Conservation (phyloP, 305 asterid genomes). For the Coffea humblotiana region DNA sequence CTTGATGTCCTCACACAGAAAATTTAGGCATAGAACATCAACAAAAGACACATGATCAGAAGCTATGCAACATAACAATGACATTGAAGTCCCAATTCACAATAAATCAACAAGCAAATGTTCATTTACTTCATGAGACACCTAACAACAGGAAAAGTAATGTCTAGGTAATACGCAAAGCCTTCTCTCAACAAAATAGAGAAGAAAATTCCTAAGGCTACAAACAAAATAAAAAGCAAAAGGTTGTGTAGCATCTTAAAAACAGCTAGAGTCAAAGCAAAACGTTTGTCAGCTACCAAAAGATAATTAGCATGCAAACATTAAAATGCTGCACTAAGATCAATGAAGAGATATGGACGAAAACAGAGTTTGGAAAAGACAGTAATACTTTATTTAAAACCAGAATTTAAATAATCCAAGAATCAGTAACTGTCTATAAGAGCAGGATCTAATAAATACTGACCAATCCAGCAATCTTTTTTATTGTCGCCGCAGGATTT, state of each 20-base stretch:
- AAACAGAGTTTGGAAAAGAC: neutral
- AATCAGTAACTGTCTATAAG: neutral
- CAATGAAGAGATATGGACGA: neutral
- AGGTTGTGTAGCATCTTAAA: neutral
- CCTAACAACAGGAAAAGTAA: neutral
- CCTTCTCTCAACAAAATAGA: neutral
- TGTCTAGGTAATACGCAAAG: neutral
- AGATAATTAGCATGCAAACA: neutral
- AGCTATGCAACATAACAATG: neutral
- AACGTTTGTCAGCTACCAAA: neutral
- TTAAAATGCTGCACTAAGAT: neutral
- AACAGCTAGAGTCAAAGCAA: neutral
- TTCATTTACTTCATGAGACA: neutral
- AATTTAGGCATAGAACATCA: neutral
- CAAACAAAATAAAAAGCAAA: neutral
- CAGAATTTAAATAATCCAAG: neutral
- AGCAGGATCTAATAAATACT: constrained; percentile 31
- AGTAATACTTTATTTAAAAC: neutral
- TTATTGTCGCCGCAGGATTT: constrained; percentile 79
- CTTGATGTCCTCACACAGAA: neutral
- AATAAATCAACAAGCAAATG: neutral
- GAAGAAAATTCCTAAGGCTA: neutral
- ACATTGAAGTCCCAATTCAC: neutral
- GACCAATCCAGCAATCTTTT: constrained; percentile 96
- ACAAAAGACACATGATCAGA: neutral